phyloP scores from a whole-genome alignment of 2,329 filamentous ascomycete genomes.

The Fusarium succisae region DNA sequence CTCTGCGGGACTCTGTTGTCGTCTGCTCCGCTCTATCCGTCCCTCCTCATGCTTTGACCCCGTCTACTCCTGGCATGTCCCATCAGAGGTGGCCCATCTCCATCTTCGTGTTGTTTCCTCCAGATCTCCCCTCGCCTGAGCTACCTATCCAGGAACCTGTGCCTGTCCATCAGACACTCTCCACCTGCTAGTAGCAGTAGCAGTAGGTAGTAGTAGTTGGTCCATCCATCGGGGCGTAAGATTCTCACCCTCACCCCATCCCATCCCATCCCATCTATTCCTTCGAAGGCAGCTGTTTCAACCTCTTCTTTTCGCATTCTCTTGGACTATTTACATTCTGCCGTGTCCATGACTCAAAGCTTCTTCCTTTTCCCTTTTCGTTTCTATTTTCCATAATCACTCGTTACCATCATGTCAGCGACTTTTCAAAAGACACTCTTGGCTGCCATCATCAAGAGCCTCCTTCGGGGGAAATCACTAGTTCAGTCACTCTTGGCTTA shows the following conservation, averaged over 20 bases:
- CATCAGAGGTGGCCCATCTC: slow-evolving; percentile 29
- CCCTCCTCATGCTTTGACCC: slow-evolving; percentile 3
- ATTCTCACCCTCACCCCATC: slow-evolving; percentile 32
- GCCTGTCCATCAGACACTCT: slow-evolving; percentile 37
- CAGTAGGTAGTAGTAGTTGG: not conserved
- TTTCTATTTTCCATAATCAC: slow-evolving; percentile 48
- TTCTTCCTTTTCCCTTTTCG: slow-evolving; percentile 6
- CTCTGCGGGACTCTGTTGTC: not conserved
- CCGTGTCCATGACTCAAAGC: slow-evolving; percentile 32
- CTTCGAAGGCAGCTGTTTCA: slow-evolving; percentile 19
- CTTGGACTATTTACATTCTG: slow-evolving; percentile 41
- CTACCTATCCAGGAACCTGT: slow-evolving; percentile 25
- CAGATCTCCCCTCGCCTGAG: slow-evolving; percentile 31
- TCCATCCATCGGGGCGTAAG: slow-evolving; percentile 33
- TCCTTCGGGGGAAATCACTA: slow-evolving; percentile 68
- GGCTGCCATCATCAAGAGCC: slow-evolving; percentile 64
- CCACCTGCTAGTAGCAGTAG: slow-evolving; percentile 31
- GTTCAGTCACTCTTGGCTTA: slow-evolving; percentile 66
- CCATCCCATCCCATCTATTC: slow-evolving; percentile 15
- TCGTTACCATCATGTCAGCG: slow-evolving; percentile 65
- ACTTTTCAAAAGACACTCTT: slow-evolving; percentile 64
- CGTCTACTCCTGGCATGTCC: slow-evolving; percentile 28
- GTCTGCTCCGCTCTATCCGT: slow-evolving; percentile 21
- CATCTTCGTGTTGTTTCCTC: slow-evolving; percentile 28
- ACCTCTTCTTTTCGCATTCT: slow-evolving; percentile 8